Evolutionary conservation across 2,329 filamentous ascomycete species (phyloP).

Genomic region (Metarhizium anisopliae): DNA sequence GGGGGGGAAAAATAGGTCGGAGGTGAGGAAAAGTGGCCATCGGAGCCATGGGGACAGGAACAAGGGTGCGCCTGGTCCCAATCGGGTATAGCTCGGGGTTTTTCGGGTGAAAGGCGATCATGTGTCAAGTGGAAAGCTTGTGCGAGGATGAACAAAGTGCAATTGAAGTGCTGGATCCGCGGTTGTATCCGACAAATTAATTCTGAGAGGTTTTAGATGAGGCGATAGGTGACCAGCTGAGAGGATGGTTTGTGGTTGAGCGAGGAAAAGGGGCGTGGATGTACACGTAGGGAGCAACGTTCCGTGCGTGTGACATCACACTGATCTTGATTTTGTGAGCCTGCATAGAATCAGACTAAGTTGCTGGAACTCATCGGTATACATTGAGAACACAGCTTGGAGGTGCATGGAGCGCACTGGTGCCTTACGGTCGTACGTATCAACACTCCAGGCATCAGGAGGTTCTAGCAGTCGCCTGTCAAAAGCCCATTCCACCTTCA

Average conservation of each 20-base stretch:
- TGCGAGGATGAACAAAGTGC: too few relatives aligned
- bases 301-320: neutral
- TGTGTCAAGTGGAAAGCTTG: neutral
- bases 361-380: too few relatives aligned
- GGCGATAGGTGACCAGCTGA: neutral
- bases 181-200: too few relatives aligned
- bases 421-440: neutral
- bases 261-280: neutral
- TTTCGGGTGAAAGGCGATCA: constrained; percentile 6
- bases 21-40: constrained; percentile 12
- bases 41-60: neutral
- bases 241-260: neutral
- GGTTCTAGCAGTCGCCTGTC: too few relatives aligned
- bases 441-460: too few relatives aligned
- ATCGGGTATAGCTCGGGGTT: constrained; percentile 15
- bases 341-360: too few relatives aligned
- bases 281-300: too few relatives aligned
- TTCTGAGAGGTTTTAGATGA: neutral
- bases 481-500: too few relatives aligned
- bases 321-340: too few relatives aligned
- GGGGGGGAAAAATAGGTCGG: constrained; percentile 10
- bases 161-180: too few relatives aligned
- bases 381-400: too few relatives aligned
- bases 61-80: neutral
- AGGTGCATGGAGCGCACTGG: neutral